Percentiles rank a stretch among this genome's conserved stretches.
These are phyloP conservation scores for Nitzschia sp. DNA, from an alignment of 108 stramenopile species.

Conservation along the genomic window DNA sequence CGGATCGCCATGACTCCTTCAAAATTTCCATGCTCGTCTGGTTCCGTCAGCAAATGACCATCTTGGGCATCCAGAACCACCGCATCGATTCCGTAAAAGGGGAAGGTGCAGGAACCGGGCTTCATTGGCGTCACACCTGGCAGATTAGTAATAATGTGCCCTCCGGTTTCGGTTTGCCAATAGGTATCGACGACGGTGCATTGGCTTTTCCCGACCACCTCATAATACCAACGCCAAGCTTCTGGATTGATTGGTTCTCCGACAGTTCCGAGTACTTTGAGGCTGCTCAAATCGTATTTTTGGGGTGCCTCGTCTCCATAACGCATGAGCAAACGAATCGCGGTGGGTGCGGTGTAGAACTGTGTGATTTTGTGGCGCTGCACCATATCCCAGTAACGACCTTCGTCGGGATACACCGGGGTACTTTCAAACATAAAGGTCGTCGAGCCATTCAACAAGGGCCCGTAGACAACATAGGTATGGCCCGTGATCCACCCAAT, in stretches of 20 bases:
- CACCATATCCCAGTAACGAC: slow-evolving; percentile 95
- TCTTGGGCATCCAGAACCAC: slow-evolving; percentile 86
- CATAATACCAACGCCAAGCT: slow-evolving; percentile 98
- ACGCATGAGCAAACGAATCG: slow-evolving; percentile 96
- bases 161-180: slow-evolving; percentile 99
- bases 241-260: slow-evolving; percentile 99
- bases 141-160: slow-evolving; percentile 92
- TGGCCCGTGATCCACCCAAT: slow-evolving; percentile 98
- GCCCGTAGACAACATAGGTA: slow-evolving; percentile 97
- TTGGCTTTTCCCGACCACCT: slow-evolving; percentile 82
- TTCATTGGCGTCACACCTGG: slow-evolving; percentile 96
- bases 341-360: slow-evolving; percentile 93
- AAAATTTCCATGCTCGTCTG: slow-evolving; percentile 51
- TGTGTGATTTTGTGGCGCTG: slow-evolving; percentile 87
- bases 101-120: slow-evolving; percentile 92
- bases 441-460: slow-evolving; percentile 89
- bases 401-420: slow-evolving; percentile 92
- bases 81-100: slow-evolving; percentile 94
- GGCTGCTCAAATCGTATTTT: slow-evolving; percentile 83
- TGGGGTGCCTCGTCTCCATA: slow-evolving; percentile 79
- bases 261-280: slow-evolving; percentile 93
- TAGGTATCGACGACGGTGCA: slow-evolving; percentile 98
- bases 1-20: slow-evolving; percentile 94
- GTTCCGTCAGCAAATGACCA: slow-evolving; percentile 55
- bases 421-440: slow-evolving; percentile 95